These are phyloP conservation scores for Avicennia marina DNA, from an alignment of 257 asterid species.

Conservation along the genomic window DNA sequence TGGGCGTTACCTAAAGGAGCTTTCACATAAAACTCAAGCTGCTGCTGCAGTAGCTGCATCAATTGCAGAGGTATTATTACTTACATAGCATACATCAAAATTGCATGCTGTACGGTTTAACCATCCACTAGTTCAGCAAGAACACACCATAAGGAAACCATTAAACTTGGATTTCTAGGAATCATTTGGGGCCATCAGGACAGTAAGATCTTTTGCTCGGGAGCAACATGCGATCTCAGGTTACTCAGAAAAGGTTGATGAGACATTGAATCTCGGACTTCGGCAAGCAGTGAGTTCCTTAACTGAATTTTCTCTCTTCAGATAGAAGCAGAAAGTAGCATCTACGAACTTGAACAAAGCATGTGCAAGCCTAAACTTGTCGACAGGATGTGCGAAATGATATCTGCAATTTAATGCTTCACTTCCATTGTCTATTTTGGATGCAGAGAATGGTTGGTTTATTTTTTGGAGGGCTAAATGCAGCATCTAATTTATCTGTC, in stretches of 20 bases:
- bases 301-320: constrained; percentile 4
- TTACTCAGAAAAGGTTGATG: constrained; percentile 58
- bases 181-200: constrained; percentile 61
- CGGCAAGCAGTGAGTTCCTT: constrained; percentile 51
- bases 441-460: constrained; percentile 48
- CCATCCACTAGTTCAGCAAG: background rate
- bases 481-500: constrained; percentile 55
- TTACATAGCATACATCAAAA: background rate
- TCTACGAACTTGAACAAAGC: background rate
- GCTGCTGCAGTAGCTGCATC: constrained; percentile 65
- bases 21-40: constrained; percentile 67
- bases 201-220: constrained; percentile 68
- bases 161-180: constrained; percentile 33
- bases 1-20: constrained; percentile 59
- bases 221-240: constrained; percentile 46
- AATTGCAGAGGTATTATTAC: constrained; percentile 25
- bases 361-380: background rate
- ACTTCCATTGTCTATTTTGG: constrained; percentile 2
- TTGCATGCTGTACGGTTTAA: background rate
- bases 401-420: background rate
- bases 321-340: background rate
- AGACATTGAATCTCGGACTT: constrained; percentile 58
- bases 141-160: background rate
- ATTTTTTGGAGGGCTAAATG: constrained; percentile 54
- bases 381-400: background rate